These are phyloP conservation scores for Aspergillus sp. DNA, from an alignment of 2,329 filamentous ascomycete genomes.

Conservation along the genomic window DNA sequence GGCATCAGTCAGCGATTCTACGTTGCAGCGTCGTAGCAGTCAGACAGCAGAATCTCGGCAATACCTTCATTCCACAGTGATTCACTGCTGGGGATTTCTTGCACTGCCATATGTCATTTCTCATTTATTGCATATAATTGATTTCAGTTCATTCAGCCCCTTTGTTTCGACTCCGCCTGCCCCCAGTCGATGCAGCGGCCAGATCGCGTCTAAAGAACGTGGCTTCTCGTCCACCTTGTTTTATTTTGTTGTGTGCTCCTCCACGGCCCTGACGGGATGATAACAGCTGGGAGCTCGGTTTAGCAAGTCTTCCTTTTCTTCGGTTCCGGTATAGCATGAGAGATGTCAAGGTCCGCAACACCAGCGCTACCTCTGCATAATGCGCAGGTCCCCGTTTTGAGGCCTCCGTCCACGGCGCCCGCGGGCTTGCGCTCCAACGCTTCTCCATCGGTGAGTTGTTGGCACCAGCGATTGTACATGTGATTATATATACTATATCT, in stretches of 20 bases:
- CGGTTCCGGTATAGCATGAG: constrained; percentile 35
- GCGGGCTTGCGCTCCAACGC: constrained; percentile 21
- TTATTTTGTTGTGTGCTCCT: background rate
- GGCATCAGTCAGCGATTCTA: constrained; percentile 7
- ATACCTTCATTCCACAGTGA: too few relatives aligned
- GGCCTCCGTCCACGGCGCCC: constrained; percentile 24
- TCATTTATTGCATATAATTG: too few relatives aligned
- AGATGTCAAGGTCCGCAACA: constrained; percentile 60
- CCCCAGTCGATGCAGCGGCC: constrained; percentile 12
- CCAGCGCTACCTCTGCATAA: constrained; percentile 56
- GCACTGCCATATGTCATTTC: too few relatives aligned
- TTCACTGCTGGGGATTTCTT: too few relatives aligned
- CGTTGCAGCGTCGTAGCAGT: too few relatives aligned
- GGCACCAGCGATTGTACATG: background rate
- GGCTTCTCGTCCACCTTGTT: constrained; percentile 7
- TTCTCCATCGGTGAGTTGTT: constrained; percentile 29
- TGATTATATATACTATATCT: constrained; percentile 2
- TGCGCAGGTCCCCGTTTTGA: constrained; percentile 33
- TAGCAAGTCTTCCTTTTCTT: constrained; percentile 8
- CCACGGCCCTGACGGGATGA: constrained; percentile 20
- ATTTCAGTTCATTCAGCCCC: background rate
- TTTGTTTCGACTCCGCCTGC: too few relatives aligned
- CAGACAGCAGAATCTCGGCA: too few relatives aligned
- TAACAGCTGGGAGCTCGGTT: constrained; percentile 13
- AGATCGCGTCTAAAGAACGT: constrained; percentile 26